phyloP scores from a whole-genome alignment of 2,329 filamentous ascomycete species.

The Venturia aucupariae region DNA sequence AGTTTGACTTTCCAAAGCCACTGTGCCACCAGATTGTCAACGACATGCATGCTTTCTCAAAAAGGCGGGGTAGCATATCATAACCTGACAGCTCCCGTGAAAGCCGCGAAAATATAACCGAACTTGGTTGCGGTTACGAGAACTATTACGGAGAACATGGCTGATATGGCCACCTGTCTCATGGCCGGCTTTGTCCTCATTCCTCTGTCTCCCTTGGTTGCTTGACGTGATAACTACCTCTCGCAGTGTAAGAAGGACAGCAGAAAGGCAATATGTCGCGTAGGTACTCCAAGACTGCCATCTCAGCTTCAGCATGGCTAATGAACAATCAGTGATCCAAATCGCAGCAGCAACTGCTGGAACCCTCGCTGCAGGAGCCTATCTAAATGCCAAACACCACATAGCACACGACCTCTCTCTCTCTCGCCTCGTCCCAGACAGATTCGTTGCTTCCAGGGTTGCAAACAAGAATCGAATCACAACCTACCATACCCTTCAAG shows the following conservation, averaged over 20 bases:
- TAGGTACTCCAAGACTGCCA: background rate
- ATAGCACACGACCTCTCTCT: slow-evolving; percentile 9
- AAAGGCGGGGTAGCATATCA: background rate
- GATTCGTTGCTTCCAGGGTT: background rate
- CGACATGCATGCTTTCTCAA: background rate
- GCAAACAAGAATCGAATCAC: slow-evolving; percentile 4
- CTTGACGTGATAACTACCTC: background rate
- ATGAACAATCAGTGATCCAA: background rate
- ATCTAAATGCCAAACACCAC: slow-evolving; percentile 28
- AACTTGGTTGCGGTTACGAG: background rate
- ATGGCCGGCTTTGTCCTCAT: background rate
- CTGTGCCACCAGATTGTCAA: background rate
- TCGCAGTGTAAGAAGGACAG: background rate
- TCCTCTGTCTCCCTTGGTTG: background rate
- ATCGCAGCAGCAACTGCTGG: slow-evolving; percentile 20
- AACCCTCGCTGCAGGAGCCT: slow-evolving; percentile 25
- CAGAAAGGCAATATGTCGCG: background rate
- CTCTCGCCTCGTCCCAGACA: background rate
- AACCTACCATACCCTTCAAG: slow-evolving; percentile 25
- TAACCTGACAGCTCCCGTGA: background rate
- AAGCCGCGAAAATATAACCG: background rate
- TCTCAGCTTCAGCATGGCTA: background rate
- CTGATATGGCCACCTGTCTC: background rate
- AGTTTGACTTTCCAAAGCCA: background rate
- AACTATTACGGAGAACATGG: background rate